Base-by-base conservation (phyloP, 2,329 filamentous ascomycete genomes). In the Nemania bipapillata region DNA sequence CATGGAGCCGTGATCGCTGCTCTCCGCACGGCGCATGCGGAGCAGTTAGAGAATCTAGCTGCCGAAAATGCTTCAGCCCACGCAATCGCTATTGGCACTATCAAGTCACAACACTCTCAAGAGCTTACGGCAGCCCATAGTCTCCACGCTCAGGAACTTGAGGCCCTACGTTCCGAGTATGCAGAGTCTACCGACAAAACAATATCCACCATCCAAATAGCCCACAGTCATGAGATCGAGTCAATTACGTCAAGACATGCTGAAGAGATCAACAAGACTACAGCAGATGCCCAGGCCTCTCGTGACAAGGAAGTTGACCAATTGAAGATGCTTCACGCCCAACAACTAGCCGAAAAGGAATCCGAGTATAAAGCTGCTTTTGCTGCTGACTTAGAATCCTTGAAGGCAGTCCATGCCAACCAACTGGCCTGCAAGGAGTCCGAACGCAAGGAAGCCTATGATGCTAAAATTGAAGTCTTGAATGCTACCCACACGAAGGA, bases 1-100 rank as follows among this genome's bases (percentile, higher is more conserved):
- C 73, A 75, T 66, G 70, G 75, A 5, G 76, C 80, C 30, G 84
- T 84, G 61, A 70, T 79, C 2, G 78, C 77, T 3, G 74, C 77
- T 20, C 76, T 81, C 32, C 72, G 68, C 37, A 59, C 65, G 2
- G 70, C 75, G 47, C 76, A 79, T 47, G 75, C 73, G n/a, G 73
- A 74, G 37, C 65, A 73, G 28, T 58, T 78, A 15, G 70, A 73
- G 17, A 67, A 70, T n/a, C 45, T 77, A 7, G 64, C 61, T 12
- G 68, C 74, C 5, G 76, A 79, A 55, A 77, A 77, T 37, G 59
- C 70, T 4, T 66, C 71, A 32, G 65, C 67, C 3, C 74, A 76
- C 8, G 60, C 70, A 17, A 57, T 74, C 15, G 75, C 74, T 42
- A 37, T 78, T 32, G 74, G 72, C 22, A 68, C 66, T 12, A 32